Conservation (phyloP, 192 early-diverging fungal species). For the Coemansia sp. region DNA sequence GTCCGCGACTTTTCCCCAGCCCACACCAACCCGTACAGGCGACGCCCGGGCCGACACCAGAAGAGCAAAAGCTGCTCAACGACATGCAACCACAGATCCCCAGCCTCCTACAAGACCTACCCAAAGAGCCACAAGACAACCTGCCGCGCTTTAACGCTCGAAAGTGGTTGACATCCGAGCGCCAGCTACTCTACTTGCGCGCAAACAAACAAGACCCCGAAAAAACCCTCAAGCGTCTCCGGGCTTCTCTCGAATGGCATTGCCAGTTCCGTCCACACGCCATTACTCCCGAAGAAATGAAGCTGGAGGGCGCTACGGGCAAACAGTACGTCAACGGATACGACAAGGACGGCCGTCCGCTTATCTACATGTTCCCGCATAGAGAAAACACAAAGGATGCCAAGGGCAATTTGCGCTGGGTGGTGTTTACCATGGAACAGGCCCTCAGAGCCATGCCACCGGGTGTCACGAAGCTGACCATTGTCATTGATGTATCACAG, state of each 20-base stretch:
- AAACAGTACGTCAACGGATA: conserved; percentile 81
- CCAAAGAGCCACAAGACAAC: conserved; percentile 23
- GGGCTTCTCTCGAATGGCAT: conserved; percentile 72
- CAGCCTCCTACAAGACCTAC: conserved; percentile 33
- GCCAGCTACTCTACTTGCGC: conserved; percentile 64
- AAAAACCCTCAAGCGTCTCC: conserved; percentile 57
- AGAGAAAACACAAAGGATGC: conserved; percentile 73
- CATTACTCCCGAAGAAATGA: conserved; percentile 66
- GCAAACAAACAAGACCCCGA: conserved; percentile 62
- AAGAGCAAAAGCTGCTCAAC: conserved; percentile 22
- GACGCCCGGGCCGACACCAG: conserved; percentile 24
- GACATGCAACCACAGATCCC: conserved; percentile 11
- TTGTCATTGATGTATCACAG: conserved; percentile 79
- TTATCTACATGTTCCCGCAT: conserved; percentile 71
- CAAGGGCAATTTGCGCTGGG: conserved; percentile 64
- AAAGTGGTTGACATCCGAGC: conserved; percentile 25
- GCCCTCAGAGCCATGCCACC: conserved; percentile 63
- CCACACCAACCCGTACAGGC: conserved; percentile 9
- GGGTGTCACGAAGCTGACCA: conserved; percentile 65
- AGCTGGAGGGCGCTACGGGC: conserved; percentile 67
- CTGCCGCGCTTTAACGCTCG: conserved; percentile 14
- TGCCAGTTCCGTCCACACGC: conserved; percentile 63
- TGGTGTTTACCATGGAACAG: conserved; percentile 78
- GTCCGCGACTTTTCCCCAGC: conserved; percentile 15
- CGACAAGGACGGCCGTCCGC: conserved; percentile 63